Evolutionary conservation across 805 yeast species (phyloP).

Genomic region (Torulaspora indica): DNA sequence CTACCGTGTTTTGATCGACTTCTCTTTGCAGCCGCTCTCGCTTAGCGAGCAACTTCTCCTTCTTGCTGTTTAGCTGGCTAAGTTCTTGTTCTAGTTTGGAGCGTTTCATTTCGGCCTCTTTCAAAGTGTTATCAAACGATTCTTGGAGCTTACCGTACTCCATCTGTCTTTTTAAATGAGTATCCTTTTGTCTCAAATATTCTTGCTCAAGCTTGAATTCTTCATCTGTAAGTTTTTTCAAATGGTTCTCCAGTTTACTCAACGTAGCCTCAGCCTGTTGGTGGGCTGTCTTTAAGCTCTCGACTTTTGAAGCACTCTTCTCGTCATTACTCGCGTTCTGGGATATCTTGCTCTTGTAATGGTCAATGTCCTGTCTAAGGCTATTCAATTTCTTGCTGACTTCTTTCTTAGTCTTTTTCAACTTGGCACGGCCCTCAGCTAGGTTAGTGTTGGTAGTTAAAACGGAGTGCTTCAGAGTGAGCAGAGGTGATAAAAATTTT

Average conservation of each 20-base stretch:
- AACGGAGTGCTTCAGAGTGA: conserved; percentile 61
- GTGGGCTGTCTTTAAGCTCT: conserved; percentile 43
- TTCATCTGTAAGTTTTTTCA: conserved; percentile 15
- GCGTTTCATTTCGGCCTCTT: conserved; percentile 10
- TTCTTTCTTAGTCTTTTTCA: conserved; percentile 56
- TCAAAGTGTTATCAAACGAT: conserved; percentile 16
- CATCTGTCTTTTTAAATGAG: conserved; percentile 35
- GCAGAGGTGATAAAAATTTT: conserved; percentile 51
- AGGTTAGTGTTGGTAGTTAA: conserved; percentile 58
- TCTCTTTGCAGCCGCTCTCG: conserved; percentile 28
- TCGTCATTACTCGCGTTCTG: conserved; percentile 53
- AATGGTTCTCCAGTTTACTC: conserved; percentile 19
- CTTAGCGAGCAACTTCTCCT: conserved; percentile 21
- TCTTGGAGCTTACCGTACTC: conserved; percentile 30
- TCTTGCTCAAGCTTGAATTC: conserved; percentile 34
- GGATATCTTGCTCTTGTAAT: conserved; percentile 43
- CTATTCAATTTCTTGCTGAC: conserved; percentile 49
- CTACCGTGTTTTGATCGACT: conserved; percentile 23
- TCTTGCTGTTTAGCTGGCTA: conserved; percentile 21
- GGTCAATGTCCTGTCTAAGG: conserved; percentile 54
- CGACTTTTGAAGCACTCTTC: conserved; percentile 49
- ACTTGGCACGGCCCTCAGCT: conserved; percentile 50
- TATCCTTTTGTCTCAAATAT: conserved; percentile 36
- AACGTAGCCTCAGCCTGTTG: conserved; percentile 38
- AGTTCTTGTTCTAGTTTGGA: conserved; percentile 24